Conservation (phyloP, 2,329 filamentous ascomycete genomes). For the Beauveria asiatica region DNA sequence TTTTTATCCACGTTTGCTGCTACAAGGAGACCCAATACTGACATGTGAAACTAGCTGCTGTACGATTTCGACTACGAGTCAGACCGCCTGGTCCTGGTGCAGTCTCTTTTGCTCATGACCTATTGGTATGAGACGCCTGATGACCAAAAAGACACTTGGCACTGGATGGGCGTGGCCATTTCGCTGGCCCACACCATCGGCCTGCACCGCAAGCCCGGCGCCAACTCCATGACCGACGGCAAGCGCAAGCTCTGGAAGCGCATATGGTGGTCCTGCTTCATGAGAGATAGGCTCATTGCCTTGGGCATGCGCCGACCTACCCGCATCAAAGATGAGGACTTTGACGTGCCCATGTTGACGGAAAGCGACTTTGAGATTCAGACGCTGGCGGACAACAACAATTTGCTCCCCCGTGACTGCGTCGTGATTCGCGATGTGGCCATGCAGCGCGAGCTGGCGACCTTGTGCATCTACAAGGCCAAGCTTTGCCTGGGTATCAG, state of each 20-base stretch:
- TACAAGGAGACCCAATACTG: constrained; percentile 12
- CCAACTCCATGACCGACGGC: constrained; percentile 62
- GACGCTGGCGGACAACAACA: constrained; percentile 56
- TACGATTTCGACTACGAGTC: constrained; percentile 95
- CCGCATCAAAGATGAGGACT: constrained; percentile 86
- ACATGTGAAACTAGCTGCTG: constrained; percentile 44
- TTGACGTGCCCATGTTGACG: constrained; percentile 83
- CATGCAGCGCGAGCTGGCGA: constrained; percentile 70
- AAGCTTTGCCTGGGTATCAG: constrained; percentile 85
- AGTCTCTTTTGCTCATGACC: constrained; percentile 83
- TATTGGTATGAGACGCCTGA: constrained; percentile 98
- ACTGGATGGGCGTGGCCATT: constrained; percentile 96
- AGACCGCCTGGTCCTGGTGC: constrained; percentile 80
- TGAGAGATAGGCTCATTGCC: constrained; percentile 86
- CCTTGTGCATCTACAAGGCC: constrained; percentile 86
- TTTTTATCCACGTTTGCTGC: neutral
- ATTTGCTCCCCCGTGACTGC: constrained; percentile 61
- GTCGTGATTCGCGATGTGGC: constrained; percentile 59
- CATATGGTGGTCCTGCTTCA: constrained; percentile 97
- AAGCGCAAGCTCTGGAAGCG: constrained; percentile 85
- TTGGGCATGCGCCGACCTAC: constrained; percentile 90
- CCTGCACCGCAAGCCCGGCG: constrained; percentile 73
- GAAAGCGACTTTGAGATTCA: constrained; percentile 77
- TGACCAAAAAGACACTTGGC: constrained; percentile 96
- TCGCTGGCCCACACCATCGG: constrained; percentile 91